Evolutionary conservation across 1,284 basidiomycete genomes (phyloP), one percentile per base, ranked within the genome.

Genomic region (Heterobasidion occidentale): DNA sequence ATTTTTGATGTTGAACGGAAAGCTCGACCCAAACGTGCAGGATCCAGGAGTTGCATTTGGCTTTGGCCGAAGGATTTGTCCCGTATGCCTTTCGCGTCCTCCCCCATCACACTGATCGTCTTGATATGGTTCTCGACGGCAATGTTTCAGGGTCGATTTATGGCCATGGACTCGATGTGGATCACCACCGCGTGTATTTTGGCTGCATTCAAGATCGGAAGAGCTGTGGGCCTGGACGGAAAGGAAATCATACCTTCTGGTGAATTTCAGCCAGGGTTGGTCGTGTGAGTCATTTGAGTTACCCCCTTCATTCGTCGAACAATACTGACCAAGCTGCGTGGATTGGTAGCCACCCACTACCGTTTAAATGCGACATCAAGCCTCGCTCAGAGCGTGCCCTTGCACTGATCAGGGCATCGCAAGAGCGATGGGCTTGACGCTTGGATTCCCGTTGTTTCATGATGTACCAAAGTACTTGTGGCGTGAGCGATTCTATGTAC

Each of bases 101-200:
- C 42, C 14, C 6, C 6, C 27, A 19, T 19, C 19, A 27, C 27
- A 27, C 27, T 27, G 27, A 27, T 27, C 27, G 27, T 27, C 27
- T 3, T 27, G 27, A 27, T 5, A 27, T 27, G 27, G 27, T 27
- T 27, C 3, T 27, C 3, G 27, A 27, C 27, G 27, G 27, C 27
- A 27, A 60, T 72, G 51, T 81, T 78, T 60, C 77, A 78, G 1
- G 80, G 79, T 7, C 64, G 70, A 53, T 72, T 71, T 66, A 67
- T 80, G 35, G 54, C 54, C 55, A 71, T 74, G 56, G 76, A 79
- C 60, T 70, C 74, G 15, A 60, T 81, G 17, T 81, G 76, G 74
- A 75, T 80, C 51, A 65, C 73, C 15, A 67, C 79, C 33, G 77
- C 75, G 45, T 75, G 73, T 2, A 69, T 77, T 38, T 60, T 81